phyloP scores from a whole-genome alignment of 2,329 filamentous ascomycete genomes.

The Alternaria incomplexa region DNA sequence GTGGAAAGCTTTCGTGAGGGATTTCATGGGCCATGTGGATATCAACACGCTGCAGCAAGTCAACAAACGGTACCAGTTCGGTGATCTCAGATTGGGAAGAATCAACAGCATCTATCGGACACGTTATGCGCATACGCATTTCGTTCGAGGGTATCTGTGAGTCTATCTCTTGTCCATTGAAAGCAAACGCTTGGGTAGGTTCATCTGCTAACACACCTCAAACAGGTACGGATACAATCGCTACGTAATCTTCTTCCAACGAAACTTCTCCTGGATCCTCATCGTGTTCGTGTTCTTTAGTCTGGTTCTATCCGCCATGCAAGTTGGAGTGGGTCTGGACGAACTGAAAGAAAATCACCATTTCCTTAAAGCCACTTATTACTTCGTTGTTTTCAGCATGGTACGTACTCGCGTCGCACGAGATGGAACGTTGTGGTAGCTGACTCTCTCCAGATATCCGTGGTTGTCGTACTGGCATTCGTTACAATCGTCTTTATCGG shows the following conservation, averaged over 20 bases:
- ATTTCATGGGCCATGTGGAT: slow-evolving; percentile 35
- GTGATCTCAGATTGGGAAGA: slow-evolving; percentile 42
- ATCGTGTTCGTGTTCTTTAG: slow-evolving; percentile 48
- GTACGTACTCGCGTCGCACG: not conserved
- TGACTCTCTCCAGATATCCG: slow-evolving; percentile 18
- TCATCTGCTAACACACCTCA: not conserved
- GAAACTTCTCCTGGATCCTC: slow-evolving; percentile 47
- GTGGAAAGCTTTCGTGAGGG: slow-evolving; percentile 42
- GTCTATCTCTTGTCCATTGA: not conserved
- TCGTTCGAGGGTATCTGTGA: slow-evolving; percentile 45
- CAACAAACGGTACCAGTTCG: slow-evolving; percentile 47
- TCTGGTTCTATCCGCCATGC: slow-evolving; percentile 47
- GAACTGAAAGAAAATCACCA: slow-evolving; percentile 27
- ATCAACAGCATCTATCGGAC: slow-evolving; percentile 47
- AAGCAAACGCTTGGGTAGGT: not conserved
- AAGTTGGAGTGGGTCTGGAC: slow-evolving; percentile 40
- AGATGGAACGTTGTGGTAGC: not conserved
- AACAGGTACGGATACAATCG: slow-evolving; percentile 46
- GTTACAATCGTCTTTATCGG: slow-evolving; percentile 37
- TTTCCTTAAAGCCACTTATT: slow-evolving; percentile 37
- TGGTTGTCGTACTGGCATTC: slow-evolving; percentile 34
- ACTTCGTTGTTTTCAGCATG: slow-evolving; percentile 47
- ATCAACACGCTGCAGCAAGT: slow-evolving; percentile 42
- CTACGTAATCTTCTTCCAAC: slow-evolving; percentile 49
- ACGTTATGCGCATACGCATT: slow-evolving; percentile 40